A percentile compares a stretch with the other conserved stretches of the same genome.
These are phyloP conservation scores for Nasturtium officinale DNA, from an alignment of 345 rosid species.

Conservation along the genomic window DNA sequence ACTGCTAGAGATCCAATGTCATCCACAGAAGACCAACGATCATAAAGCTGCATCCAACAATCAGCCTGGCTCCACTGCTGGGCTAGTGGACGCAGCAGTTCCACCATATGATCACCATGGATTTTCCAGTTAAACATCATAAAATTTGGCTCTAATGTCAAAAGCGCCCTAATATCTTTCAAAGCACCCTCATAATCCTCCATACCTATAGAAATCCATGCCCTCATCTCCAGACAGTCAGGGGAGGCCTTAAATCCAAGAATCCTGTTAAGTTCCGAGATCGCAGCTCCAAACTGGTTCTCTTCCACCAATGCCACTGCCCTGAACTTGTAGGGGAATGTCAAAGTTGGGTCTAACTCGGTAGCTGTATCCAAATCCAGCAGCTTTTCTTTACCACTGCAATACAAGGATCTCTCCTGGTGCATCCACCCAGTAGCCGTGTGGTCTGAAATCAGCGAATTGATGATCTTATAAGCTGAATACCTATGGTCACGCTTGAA, in stretches of 20 bases:
- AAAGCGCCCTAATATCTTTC: conserved; percentile 76
- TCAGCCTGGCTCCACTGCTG: conserved; percentile 87
- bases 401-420: conserved; percentile 85
- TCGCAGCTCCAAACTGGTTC: conserved; percentile 64
- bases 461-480: conserved; percentile 81
- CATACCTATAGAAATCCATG: conserved; percentile 77
- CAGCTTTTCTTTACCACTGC: conserved; percentile 73
- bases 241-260: conserved; percentile 78
- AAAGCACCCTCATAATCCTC: conserved; percentile 84
- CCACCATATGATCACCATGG: conserved; percentile 72
- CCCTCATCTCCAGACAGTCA: conserved; percentile 87
- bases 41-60: conserved; percentile 96
- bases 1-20: conserved; percentile 94
- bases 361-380: conserved; percentile 73
- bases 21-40: conserved; percentile 93
- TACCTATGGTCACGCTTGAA: conserved; percentile 87
- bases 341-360: conserved; percentile 81
- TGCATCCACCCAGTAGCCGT: conserved; percentile 87
- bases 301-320: conserved; percentile 76
- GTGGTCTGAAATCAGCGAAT: conserved; percentile 60
- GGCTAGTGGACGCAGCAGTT: conserved; percentile 68
- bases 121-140: conserved; percentile 74
- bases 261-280: conserved; percentile 76
- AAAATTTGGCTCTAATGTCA: conserved; percentile 81
- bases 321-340: conserved; percentile 83